Base-by-base conservation (phyloP, 2,329 filamentous ascomycete species). In the Stachybotrys chartarum region DNA sequence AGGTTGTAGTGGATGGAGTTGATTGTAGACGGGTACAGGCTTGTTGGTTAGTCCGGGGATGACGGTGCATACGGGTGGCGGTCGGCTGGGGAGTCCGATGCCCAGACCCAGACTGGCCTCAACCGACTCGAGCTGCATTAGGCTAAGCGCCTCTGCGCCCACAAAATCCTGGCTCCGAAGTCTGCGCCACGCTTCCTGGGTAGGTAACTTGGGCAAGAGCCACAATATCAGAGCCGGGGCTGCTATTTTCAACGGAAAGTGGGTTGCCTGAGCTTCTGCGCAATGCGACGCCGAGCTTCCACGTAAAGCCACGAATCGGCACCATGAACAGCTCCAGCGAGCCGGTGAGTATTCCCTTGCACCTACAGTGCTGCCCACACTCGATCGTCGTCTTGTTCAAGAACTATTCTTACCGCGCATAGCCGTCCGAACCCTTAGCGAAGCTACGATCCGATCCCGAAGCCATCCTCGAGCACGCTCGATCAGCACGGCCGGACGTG, bases 381-480 rank as follows among this genome's bases (percentile, higher is more conserved):
- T 4, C 24, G 24, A 24, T 24, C 24, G 24, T 24, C 24, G 24
- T 24, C 24, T 24, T 24, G 2, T 4, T 24, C 24, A 24, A 24
- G 24, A 24, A 42, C 35, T 42, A 42, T 42, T 42, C 35, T 60
- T 30, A 24, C 24, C 24, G 24, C 24, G 24, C 24, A 2, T 59
- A 75, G 73, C 60, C 65, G 55, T 62, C 66, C 57, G 70, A 71
- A 56, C 65, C 69, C 55, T 66, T 75, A 53, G 66, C 66, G 63
- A 76, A 75, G 64, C 71, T 77, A 51, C 66, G 71, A 57, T 62
- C 69, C 54, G 70, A 72, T 57, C 62, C 72, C 39, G 67, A 70
- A 53, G 61, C 69, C 24, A 62, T 77, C 55, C 68, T 72, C 50
- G 64, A 65, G 42, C 71, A 75, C 55, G 74, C 74, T 17, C 69